These are phyloP conservation scores for Stemphylium vesicarium DNA, from an alignment of 2,329 filamentous ascomycete genomes.

Conservation along the genomic window DNA sequence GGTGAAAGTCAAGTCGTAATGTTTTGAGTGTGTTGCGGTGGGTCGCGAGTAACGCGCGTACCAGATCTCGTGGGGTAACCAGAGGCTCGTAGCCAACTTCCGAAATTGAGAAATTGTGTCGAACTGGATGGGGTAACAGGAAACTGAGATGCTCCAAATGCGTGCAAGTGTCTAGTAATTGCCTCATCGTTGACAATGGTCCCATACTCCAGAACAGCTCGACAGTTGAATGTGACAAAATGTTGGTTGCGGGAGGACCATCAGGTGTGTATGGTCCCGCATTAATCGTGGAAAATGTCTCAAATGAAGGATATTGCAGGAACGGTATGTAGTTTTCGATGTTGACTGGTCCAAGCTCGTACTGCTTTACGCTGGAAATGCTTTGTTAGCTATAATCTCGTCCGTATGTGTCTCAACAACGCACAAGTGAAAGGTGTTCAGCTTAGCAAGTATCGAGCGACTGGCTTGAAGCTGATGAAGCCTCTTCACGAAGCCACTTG, in stretches of 20 bases:
- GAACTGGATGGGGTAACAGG: neutral
- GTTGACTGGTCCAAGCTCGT: slow-evolving; percentile 4
- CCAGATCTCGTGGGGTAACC: slow-evolving; percentile 4
- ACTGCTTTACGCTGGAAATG: slow-evolving; percentile 2
- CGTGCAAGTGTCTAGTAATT: neutral
- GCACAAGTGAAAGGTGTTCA: slow-evolving; percentile 14
- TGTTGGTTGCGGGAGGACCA: neutral
- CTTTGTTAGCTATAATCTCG: neutral
- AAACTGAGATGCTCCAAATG: neutral
- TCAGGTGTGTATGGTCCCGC: neutral
- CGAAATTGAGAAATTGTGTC: neutral
- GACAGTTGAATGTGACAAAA: neutral
- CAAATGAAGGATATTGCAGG: slow-evolving; percentile 4
- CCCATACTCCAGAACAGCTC: slow-evolving; percentile 9
- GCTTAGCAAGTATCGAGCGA: neutral
- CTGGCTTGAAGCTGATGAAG: slow-evolving; percentile 7
- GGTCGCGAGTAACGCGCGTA: slow-evolving; percentile 6
- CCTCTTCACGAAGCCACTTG: slow-evolving; percentile 4
- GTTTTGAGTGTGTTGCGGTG: slow-evolving; percentile 1
- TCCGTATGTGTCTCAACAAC: neutral
- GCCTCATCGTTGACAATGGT: neutral
- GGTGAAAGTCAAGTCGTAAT: neutral
- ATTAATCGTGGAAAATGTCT: slow-evolving; percentile 5
- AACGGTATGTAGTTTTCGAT: slow-evolving; percentile 5
- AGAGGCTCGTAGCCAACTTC: slow-evolving; percentile 1